These are phyloP conservation scores for Saccharomycopsis sp. DNA, from an alignment of 805 yeast species.

Conservation along the genomic window DNA sequence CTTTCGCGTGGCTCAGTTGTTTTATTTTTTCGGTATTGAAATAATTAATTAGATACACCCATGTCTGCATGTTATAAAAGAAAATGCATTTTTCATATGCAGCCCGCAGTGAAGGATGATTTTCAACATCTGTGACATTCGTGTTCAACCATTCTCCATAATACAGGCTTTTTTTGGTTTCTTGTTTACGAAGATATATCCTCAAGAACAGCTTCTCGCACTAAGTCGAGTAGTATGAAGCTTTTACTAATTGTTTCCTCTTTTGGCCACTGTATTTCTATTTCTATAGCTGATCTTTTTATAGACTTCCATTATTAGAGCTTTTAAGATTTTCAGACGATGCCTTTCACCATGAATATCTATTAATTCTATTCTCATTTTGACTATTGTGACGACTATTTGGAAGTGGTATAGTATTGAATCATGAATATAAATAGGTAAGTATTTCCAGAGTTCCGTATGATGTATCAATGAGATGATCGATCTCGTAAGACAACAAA, in stretches of 20 bases:
- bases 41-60: not conserved
- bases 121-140: not conserved
- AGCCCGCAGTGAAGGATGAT: not conserved
- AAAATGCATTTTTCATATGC: not conserved
- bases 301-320: not conserved
- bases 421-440: too few relatives aligned
- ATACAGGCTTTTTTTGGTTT: not conserved
- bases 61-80: not conserved
- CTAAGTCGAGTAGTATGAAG: too few relatives aligned
- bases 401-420: too few relatives aligned
- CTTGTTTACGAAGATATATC: not conserved
- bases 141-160: not conserved
- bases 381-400: too few relatives aligned
- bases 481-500: too few relatives aligned
- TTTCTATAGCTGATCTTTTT: not conserved
- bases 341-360: not conserved
- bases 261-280: too few relatives aligned
- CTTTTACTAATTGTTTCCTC: not conserved
- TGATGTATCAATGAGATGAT: too few relatives aligned
- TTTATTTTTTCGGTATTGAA: not conserved
- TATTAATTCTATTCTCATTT: too few relatives aligned
- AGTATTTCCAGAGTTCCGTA: too few relatives aligned
- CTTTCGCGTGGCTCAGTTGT: not conserved
- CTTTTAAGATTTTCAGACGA: not conserved
- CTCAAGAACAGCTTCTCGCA: too few relatives aligned